Evolutionary conservation across 768 basidiomycete genomes (phyloP).

Genomic region (Candolleomyces aberdarensis): DNA sequence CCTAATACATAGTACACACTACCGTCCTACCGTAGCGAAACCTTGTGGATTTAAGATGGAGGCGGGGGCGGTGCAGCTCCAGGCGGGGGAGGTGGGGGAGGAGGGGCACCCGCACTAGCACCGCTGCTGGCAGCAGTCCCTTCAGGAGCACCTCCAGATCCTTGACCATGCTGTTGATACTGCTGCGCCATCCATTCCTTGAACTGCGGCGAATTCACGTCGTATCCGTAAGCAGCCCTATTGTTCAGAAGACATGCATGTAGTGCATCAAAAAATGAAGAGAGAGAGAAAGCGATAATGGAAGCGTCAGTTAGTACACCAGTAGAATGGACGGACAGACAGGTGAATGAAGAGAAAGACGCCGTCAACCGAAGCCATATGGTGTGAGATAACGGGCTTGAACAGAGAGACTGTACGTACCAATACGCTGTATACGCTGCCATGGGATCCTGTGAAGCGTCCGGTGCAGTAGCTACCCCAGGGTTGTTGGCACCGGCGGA

Average conservation of each 20-base stretch:
- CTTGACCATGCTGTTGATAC: slow-evolving; percentile 56
- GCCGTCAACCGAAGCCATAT: too few species aligned
- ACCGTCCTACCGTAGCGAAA: too few species aligned
- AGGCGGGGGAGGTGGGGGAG: background rate
- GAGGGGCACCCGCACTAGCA: background rate
- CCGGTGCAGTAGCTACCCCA: slow-evolving; percentile 40
- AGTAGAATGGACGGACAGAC: background rate
- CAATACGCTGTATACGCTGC: slow-evolving; percentile 63
- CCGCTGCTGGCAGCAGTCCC: background rate
- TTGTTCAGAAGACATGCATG: background rate
- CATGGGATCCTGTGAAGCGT: slow-evolving; percentile 25
- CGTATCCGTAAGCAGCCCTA: slow-evolving; percentile 86
- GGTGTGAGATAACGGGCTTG: slow-evolving; percentile 7
- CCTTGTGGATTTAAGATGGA: too few species aligned
- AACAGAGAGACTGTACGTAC: slow-evolving; percentile 26
- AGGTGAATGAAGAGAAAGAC: background rate
- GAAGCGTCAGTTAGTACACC: background rate
- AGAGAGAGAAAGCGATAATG: too few species aligned
- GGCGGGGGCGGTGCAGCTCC: slow-evolving; percentile 14
- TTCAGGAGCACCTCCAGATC: slow-evolving; percentile 1
- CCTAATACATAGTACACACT: too few species aligned
- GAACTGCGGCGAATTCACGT: slow-evolving; percentile 78
- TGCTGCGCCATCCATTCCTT: slow-evolving; percentile 79
- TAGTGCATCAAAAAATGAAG: too few species aligned
- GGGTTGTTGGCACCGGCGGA: slow-evolving; percentile 41